Evolutionary conservation across 768 basidiomycete species (phyloP).

Genomic region (Suillus spraguei): DNA sequence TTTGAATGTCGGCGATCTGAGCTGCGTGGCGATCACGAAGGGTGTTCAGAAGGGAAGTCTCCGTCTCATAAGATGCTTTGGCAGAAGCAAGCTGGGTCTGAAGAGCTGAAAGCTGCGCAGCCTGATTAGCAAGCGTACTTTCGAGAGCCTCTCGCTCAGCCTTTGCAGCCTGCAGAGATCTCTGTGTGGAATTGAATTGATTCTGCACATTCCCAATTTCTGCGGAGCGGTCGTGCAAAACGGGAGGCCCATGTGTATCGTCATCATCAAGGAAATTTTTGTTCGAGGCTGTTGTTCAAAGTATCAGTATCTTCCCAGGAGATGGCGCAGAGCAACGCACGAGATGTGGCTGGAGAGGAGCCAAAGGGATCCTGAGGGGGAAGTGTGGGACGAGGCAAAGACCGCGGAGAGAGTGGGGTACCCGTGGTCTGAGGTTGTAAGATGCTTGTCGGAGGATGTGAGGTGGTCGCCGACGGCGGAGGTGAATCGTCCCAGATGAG

Average conservation of each 20-base stretch:
- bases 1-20: slow-evolving; percentile 75
- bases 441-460: slow-evolving; percentile 29
- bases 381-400: slow-evolving; percentile 23
- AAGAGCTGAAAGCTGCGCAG: slow-evolving; percentile 73
- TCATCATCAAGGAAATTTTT: slow-evolving; percentile 77
- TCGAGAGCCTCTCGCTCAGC: slow-evolving; percentile 70
- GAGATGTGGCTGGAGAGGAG: slow-evolving; percentile 31
- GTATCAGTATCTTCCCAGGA: slow-evolving; percentile 10
- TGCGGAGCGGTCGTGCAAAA: slow-evolving; percentile 72
- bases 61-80: slow-evolving; percentile 84
- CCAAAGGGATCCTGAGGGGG: slow-evolving; percentile 53
- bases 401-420: slow-evolving; percentile 33
- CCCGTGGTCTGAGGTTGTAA: slow-evolving; percentile 43
- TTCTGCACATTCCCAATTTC: slow-evolving; percentile 90
- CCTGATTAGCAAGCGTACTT: slow-evolving; percentile 63
- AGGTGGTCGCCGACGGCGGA: slow-evolving; percentile 38
- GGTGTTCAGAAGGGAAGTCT: slow-evolving; percentile 66
- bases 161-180: slow-evolving; percentile 65
- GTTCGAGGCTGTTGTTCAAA: slow-evolving; percentile 21
- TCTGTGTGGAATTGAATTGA: slow-evolving; percentile 79
- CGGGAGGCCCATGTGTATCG: slow-evolving; percentile 45
- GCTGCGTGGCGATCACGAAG: slow-evolving; percentile 68
- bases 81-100: slow-evolving; percentile 84
- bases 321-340: slow-evolving; percentile 18
- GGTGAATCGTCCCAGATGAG: slow-evolving; percentile 60